A percentile compares a stretch with the other conserved stretches of the same genome.
phyloP scores from a whole-genome alignment of 805 yeast genomes.

The Metschnikowia lachancei region DNA sequence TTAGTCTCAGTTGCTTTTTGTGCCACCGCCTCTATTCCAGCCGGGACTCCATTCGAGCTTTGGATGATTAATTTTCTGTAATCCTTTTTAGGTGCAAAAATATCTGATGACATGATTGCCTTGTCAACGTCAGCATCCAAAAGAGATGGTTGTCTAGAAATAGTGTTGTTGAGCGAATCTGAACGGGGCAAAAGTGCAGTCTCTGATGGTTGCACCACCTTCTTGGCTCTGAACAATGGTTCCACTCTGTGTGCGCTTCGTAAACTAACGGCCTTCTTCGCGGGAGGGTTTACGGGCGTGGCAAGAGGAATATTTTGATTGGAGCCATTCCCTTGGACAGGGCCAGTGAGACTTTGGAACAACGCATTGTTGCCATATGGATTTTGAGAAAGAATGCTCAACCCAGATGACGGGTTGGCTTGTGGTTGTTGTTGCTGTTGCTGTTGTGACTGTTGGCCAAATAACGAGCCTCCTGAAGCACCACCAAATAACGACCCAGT shows the following conservation, averaged over 20 bases:
- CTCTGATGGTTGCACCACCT: constrained; percentile 1
- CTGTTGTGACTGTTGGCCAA: constrained; percentile 28
- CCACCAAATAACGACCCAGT: constrained; percentile 24
- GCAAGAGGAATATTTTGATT: constrained; percentile 31
- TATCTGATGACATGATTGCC: constrained; percentile 67
- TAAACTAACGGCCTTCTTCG: constrained; percentile 60
- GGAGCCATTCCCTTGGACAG: constrained; percentile 20
- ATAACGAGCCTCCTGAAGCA: constrained; percentile 21
- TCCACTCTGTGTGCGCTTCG: constrained; percentile 57
- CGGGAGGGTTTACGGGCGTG: constrained; percentile 16
- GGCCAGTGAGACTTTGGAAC: constrained; percentile 46
- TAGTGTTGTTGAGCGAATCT: constrained; percentile 7
- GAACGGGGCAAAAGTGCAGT: constrained; percentile 11
- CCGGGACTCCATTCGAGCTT: constrained; percentile 26
- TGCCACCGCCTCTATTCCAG: not conserved
- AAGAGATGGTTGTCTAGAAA: constrained; percentile 5
- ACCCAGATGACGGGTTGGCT: constrained; percentile 3
- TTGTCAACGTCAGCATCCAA: constrained; percentile 48
- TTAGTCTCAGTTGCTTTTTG: constrained; percentile 21
- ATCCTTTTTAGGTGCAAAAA: constrained; percentile 62
- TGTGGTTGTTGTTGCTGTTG: constrained; percentile 17
- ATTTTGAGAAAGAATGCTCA: constrained; percentile 37
- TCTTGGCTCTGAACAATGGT: constrained; percentile 43
- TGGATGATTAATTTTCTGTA: constrained; percentile 56
- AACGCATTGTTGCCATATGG: constrained; percentile 83